Evolutionary conservation across 306 rosid genomes (phyloP), one percentile per base, ranked within the genome.

Genomic region (Vicia villosa): DNA sequence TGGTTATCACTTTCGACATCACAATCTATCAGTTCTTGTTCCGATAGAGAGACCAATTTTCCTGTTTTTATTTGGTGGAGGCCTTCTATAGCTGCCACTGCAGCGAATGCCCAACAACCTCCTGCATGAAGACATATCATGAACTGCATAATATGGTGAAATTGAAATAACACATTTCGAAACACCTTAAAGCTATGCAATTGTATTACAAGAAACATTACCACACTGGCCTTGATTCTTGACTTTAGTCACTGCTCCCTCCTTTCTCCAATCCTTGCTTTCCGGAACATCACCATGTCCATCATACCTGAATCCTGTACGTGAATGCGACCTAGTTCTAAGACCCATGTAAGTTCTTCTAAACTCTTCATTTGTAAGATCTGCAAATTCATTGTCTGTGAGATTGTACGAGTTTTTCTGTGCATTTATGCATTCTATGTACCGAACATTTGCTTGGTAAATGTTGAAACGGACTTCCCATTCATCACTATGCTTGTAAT

Each of bases 61-160:
- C 91, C 91, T 12, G 84, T 70, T 71, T 86, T 79, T 63, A 92
- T 88, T 75, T 89, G 3, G 82, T 82, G 78, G 70, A 92, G 72
- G 66, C 96, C 89, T 86, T 92, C 96, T 32, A 92, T 84, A 15
- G 96, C 91, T 66, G 95, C 92, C 56, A 86, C 92, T 1, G 92
- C 80, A 21, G 92, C 79, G 79, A 92, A 89, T 65, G 98, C 98
- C 95, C 98, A 89, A 75, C 98, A 89, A 62, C 87, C 74, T 68
- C 92, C 91, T 89, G 83, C 49, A 67, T 69, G 60, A 66, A 37
- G 61, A 24, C 49, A 22, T 37, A 13, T 12, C 13, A 21, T 43
- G 41, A 56, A 68, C 8, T 15, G 36, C 49, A 67, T 16, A 68
- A 26, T 69, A 46, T 69, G 45, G 15, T 32, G 30, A 58, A 70